phyloP scores from a whole-genome alignment of 371 early-diverging fungal genomes.

The Mortierella sp. region DNA sequence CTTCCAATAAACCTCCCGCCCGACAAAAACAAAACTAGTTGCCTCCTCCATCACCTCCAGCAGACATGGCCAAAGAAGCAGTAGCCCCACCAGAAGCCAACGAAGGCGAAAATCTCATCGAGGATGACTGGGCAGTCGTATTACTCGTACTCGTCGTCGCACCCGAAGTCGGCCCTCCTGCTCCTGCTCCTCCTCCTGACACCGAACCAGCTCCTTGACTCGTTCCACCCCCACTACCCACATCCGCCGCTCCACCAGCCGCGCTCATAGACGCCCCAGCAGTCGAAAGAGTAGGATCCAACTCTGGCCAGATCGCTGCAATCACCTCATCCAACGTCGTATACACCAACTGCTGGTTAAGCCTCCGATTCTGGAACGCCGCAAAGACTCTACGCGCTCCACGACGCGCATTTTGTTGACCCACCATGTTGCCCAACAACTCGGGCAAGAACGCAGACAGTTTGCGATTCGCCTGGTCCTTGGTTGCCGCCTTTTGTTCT shows the following conservation, averaged over 20 bases:
- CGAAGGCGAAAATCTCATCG: background rate
- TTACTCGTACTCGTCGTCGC: slow-evolving; percentile 8
- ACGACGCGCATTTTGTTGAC: slow-evolving; percentile 83
- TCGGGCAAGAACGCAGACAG: slow-evolving; percentile 76
- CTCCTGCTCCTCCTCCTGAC: background rate
- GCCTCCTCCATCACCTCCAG: background rate
- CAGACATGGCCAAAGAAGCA: background rate
- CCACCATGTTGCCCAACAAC: slow-evolving; percentile 84
- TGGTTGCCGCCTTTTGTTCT: slow-evolving; percentile 69
- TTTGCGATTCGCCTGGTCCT: slow-evolving; percentile 75
- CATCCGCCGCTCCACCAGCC: background rate
- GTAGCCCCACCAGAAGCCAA: background rate
- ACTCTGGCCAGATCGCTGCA: slow-evolving; percentile 79
- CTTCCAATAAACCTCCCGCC: no score
- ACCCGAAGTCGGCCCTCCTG: background rate
- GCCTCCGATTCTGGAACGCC: slow-evolving; percentile 80
- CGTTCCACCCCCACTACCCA: background rate
- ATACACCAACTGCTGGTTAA: slow-evolving; percentile 85
- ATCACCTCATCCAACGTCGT: slow-evolving; percentile 82
- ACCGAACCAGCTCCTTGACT: background rate
- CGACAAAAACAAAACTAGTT: background rate
- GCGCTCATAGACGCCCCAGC: slow-evolving; percentile 9
- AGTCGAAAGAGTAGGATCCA: slow-evolving; percentile 34
- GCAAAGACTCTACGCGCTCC: slow-evolving; percentile 83
- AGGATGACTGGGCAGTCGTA: background rate